These are phyloP conservation scores for Meripilus lineatus DNA, from an alignment of 1,284 basidiomycete species.

Conservation along the genomic window DNA sequence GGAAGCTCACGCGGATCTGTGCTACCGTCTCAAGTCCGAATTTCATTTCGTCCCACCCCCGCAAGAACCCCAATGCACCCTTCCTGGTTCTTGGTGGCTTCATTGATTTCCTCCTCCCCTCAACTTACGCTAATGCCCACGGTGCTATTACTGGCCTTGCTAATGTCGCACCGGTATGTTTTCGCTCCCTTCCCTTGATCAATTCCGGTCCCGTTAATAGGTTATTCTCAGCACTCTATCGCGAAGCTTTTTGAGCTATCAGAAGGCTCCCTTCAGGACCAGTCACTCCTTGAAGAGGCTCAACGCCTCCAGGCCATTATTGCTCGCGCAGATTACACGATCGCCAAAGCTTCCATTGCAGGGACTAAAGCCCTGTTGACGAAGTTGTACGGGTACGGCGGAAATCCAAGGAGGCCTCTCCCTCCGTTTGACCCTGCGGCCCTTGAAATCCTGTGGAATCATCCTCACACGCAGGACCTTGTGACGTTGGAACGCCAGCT, in stretches of 20 bases:
- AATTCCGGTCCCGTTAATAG: constrained; percentile 12
- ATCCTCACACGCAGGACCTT: constrained; percentile 64
- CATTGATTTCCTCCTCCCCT: constrained; percentile 72
- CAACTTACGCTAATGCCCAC: constrained; percentile 63
- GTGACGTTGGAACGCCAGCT: constrained; percentile 63
- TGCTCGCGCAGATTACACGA: constrained; percentile 75
- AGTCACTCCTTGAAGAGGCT: constrained; percentile 62
- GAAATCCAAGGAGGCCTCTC: constrained; percentile 71
- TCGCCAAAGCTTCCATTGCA: constrained; percentile 73
- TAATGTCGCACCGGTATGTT: constrained; percentile 70
- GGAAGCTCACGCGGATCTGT: constrained; percentile 81
- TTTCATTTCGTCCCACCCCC: constrained; percentile 55
- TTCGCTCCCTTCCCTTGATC: constrained; percentile 7
- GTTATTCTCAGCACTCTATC: constrained; percentile 47
- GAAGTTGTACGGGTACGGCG: constrained; percentile 74
- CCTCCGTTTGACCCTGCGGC: constrained; percentile 52
- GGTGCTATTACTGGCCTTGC: constrained; percentile 82
- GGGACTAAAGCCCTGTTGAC: constrained; percentile 81
- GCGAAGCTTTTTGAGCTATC: constrained; percentile 61
- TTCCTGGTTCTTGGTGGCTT: constrained; percentile 73
- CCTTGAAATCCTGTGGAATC: constrained; percentile 60
- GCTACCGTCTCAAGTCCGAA: constrained; percentile 52
- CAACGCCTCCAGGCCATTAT: constrained; percentile 76
- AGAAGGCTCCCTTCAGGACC: constrained; percentile 46
- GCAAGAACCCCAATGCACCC: constrained; percentile 49